Base-by-base conservation (phyloP, 169 alveolate species). In the Cryptosporidium bovis region DNA sequence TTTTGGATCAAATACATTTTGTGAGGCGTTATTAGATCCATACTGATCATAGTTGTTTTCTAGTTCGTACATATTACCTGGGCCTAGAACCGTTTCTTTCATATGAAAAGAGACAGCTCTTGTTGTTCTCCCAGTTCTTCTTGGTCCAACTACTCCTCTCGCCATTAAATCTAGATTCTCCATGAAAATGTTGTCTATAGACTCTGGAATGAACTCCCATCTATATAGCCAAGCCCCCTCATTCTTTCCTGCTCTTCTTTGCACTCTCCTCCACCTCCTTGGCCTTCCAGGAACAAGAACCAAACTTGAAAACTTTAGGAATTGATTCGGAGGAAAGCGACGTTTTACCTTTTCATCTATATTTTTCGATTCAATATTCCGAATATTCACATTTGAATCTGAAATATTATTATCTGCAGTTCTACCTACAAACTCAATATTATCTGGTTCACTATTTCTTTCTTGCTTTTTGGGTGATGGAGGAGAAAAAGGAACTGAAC, bases 101-200 rank as follows among this genome's bases (percentile, higher is more conserved):
- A 77, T 56, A 20, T 77, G 87, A 77, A 77, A 77, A 24, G 87
- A 77, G 29, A 77, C 87, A 1, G 87, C 87, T 60, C 87, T 56
- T 29, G 87, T 77, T 8, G 87, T 77, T 13, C 87, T 77, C 1
- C 87, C 87, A 10, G 87, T 77, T 62, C 87, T 77, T 48, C 87
- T 56, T 34, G 87, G 87, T 2, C 87, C 87, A 10, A 77, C 71
- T 24, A 77, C 51, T 15, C 87, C 87, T 36, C 87, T 77, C 15
- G 87, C 87, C 64, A 77, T 62, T 10, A 77, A 48, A 20, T 77
- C 87, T 1, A 77, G 64, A 48, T 77, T 77, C 18, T 77, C 87
- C 87, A 77, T 77, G 46, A 77, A 77, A 15, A 77, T 15, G 51
- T 60, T 58, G 36, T 77, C 87, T 34, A 77, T 60, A 33, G 77